phyloP scores from a whole-genome alignment of 306 rosid species.

The Quercus alba region DNA sequence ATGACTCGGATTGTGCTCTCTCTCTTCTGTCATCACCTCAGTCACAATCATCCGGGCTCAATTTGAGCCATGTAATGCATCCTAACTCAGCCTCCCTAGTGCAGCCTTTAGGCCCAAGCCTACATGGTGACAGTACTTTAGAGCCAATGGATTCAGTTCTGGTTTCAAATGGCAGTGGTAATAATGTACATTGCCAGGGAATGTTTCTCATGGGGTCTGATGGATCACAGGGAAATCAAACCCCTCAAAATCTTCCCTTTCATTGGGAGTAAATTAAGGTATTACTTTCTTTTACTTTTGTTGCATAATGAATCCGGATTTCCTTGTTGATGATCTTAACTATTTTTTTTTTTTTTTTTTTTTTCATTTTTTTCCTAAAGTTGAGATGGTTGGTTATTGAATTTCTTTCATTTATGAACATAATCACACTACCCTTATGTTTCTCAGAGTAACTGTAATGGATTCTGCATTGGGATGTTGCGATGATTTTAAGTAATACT shows the following conservation, averaged over 20 bases:
- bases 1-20: slow-evolving; percentile 89
- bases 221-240: slow-evolving; percentile 47
- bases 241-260: slow-evolving; percentile 65
- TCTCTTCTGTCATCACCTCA: slow-evolving; percentile 99
- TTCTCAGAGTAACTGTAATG: neutral
- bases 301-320: slow-evolving; percentile 6
- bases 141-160: slow-evolving; percentile 55
- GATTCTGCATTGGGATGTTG: neutral
- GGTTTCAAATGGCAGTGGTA: slow-evolving; percentile 41
- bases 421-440: neutral
- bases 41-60: slow-evolving; percentile 51
- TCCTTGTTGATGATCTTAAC: slow-evolving; percentile 1
- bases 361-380: neutral
- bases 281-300: neutral
- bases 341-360: neutral
- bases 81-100: slow-evolving; percentile 40
- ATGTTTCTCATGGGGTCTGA: slow-evolving; percentile 50
- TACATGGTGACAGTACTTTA: slow-evolving; percentile 36
- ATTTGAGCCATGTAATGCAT: slow-evolving; percentile 50
- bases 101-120: slow-evolving; percentile 50
- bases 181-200: slow-evolving; percentile 38
- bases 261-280: slow-evolving; percentile 56
- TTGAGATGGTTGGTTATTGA: neutral
- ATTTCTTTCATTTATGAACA: neutral
- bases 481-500: neutral